phyloP scores from a whole-genome alignment of 805 yeast species.

The Blastobotrys parvus region DNA sequence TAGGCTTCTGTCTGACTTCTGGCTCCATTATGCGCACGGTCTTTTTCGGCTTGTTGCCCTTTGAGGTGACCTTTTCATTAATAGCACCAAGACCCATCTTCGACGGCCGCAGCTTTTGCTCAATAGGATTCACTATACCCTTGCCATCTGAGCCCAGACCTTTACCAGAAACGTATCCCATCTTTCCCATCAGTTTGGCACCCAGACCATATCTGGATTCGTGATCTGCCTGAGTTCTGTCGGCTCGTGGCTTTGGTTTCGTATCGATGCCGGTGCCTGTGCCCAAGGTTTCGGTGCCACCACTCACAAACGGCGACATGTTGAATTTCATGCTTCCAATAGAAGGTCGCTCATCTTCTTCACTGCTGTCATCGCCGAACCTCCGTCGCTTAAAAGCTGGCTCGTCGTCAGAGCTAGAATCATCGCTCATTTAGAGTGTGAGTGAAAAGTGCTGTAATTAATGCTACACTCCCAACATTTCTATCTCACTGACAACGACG shows the following conservation, averaged over 20 bases:
- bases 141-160: conserved; percentile 70
- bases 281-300: conserved; percentile 1
- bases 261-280: background rate
- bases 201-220: conserved; percentile 65
- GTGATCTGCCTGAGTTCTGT: conserved; percentile 1
- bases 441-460: no score
- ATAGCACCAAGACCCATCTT: conserved; percentile 71
- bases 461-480: no score
- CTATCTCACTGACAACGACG: no score
- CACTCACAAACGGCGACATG: background rate
- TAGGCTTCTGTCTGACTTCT: background rate
- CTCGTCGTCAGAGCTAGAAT: background rate
- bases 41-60: conserved; percentile 6
- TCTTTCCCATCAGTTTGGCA: conserved; percentile 61
- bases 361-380: background rate
- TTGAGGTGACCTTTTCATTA: conserved; percentile 29
- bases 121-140: conserved; percentile 79
- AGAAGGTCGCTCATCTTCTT: background rate
- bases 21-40: conserved; percentile 10
- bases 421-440: no score
- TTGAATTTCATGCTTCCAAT: conserved; percentile 1
- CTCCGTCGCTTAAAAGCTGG: background rate
- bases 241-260: no score
- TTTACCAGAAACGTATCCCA: conserved; percentile 82
- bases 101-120: conserved; percentile 54